These are phyloP conservation scores for Neodidymelliopsis sp. DNA, from an alignment of 2,329 filamentous ascomycete genomes.

Conservation along the genomic window DNA sequence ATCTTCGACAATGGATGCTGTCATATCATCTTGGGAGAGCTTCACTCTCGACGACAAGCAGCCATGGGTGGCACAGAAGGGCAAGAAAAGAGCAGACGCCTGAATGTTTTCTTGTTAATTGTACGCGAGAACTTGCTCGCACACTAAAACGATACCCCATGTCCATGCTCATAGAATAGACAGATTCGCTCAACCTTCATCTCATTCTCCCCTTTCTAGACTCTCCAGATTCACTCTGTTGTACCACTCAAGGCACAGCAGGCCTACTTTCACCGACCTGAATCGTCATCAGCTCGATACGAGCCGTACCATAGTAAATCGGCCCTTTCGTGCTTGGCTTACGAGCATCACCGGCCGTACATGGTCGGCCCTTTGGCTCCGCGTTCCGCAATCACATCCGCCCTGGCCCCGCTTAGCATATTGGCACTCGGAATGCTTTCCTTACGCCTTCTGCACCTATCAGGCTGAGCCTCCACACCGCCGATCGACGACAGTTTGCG, in stretches of 20 bases:
- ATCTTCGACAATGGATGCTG: constrained; percentile 36
- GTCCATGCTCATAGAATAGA: not conserved
- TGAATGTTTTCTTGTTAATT: not conserved
- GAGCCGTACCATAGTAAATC: too few species aligned
- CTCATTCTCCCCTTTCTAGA: too few species aligned
- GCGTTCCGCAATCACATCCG: not conserved
- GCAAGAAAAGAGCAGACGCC: not conserved
- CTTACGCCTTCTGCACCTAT: not conserved
- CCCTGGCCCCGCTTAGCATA: too few species aligned
- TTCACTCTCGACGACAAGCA: constrained; percentile 25
- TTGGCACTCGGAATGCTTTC: constrained; percentile 12
- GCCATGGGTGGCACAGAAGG: not conserved
- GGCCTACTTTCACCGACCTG: too few species aligned
- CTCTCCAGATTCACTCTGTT: too few species aligned
- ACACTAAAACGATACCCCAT: constrained; percentile 11
- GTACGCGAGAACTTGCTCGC: constrained; percentile 9
- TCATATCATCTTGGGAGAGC: constrained; percentile 38
- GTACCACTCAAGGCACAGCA: too few species aligned
- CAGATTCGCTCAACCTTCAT: too few species aligned
- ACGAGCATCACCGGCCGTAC: not conserved
- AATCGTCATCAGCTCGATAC: too few species aligned
- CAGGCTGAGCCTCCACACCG: too few species aligned
- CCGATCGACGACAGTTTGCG: too few species aligned
- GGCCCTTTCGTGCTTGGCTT: constrained; percentile 4
- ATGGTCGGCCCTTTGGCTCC: constrained; percentile 4